These are phyloP conservation scores for Crithidia acanthocephali DNA, from an alignment of 208 protist genomes.

Conservation along the genomic window DNA sequence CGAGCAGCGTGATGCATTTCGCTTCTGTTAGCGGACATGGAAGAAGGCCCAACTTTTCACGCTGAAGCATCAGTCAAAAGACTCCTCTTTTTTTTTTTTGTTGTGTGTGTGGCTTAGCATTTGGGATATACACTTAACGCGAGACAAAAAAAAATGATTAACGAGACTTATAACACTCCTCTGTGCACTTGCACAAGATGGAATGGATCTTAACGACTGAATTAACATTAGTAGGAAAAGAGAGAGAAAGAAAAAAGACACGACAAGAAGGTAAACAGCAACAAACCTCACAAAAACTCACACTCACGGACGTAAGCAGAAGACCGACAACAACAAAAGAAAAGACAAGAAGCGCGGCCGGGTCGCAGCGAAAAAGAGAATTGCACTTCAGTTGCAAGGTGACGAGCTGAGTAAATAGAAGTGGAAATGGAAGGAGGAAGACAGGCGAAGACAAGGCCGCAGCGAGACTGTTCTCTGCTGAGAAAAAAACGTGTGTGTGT, in stretches of 20 bases:
- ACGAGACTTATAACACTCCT: background rate
- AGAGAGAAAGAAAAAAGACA: slow-evolving; percentile 16
- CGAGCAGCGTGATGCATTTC: too few species aligned
- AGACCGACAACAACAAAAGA: background rate
- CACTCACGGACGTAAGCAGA: background rate
- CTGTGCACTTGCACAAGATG: background rate
- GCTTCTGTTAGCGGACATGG: too few species aligned
- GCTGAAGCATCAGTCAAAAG: too few species aligned
- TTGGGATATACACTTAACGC: background rate
- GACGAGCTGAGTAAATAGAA: slow-evolving; percentile 3
- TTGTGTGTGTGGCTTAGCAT: background rate
- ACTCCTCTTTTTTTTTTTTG: slow-evolving; percentile 11
- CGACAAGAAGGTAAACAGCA: background rate
- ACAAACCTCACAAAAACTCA: background rate
- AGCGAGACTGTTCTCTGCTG: too few species aligned
- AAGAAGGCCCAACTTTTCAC: too few species aligned
- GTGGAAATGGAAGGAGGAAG: background rate
- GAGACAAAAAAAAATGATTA: background rate
- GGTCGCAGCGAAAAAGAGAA: too few species aligned
- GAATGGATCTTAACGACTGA: too few species aligned
- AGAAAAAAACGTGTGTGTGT: too few species aligned
- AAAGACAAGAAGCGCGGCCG: background rate
- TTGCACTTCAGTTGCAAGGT: background rate
- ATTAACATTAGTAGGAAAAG: too few species aligned
- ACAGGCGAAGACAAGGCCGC: background rate